Evolutionary conservation across 192 early-diverging fungal genomes (phyloP), one percentile per base, ranked within the genome.

Genomic region (Mortierella alpina): DNA sequence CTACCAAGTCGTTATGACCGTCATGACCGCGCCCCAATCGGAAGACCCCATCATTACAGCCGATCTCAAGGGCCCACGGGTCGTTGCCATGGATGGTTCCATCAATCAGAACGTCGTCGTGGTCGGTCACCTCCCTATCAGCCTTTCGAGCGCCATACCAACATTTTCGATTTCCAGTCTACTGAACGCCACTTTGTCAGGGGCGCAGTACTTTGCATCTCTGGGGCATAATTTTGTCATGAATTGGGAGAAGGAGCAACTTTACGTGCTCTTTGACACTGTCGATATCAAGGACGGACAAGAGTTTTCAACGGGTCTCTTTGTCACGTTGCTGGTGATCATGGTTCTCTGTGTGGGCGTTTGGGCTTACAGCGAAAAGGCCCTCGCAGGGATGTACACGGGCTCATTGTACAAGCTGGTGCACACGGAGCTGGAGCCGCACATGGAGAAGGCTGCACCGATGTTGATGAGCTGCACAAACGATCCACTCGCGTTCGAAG

Each of bases 211-310:
- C 52, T 54, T 62, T 55, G 70, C 60, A 39, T 48, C 44, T 1
- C 41, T 63, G 5, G 61, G 69, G 1, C 42, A 56, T 4, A 72
- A 72, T 45, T 55, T 72, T 41, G 23, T 62, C 14, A 9, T 72
- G 20, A 51, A 72, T 22, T 72, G 70, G 61, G 53, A 55, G 0
- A 48, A 20, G 9, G 41, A 14, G 42, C 48, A 13, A 7, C 48
- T 63, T 4, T 57, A 71, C 6, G 52, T 63, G 47, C 23, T 51
- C n/a, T 72, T 42, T 51, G 61, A 72, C 44, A 57, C 53, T 10
- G 39, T 48, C 59, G 70, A 72, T 2, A 55, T 55, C 22, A 15
- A 61, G 17, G 23, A 57, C 17, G 70, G 61, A 10, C 47, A 62
- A 20, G 61, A 72, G 42, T 17, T 63, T 9, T 53, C 70, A 5